A percentile compares a stretch with the other conserved stretches of the same genome.
These are phyloP conservation scores for Exophiala lecanii-corni DNA, from an alignment of 2,329 filamentous ascomycete species.

Conservation along the genomic window DNA sequence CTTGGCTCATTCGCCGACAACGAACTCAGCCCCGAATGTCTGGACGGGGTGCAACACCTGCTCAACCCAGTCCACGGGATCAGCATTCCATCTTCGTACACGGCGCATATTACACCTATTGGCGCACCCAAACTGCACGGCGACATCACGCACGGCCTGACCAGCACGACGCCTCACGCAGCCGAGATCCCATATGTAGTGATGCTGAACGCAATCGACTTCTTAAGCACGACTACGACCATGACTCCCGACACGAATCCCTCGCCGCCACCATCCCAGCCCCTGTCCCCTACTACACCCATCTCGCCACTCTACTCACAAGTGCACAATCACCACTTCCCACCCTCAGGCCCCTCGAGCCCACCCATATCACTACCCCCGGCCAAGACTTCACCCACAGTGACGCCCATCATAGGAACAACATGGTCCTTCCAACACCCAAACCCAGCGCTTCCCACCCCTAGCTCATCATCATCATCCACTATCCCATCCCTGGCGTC, in stretches of 20 bases:
- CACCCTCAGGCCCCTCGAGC: constrained; percentile 5
- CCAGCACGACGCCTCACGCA: constrained; percentile 59
- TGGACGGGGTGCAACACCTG: constrained; percentile 92
- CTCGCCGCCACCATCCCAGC: constrained; percentile 4
- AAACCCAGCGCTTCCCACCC: constrained; percentile 29
- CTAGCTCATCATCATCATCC: constrained; percentile 38
- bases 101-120: constrained; percentile 88
- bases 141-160: constrained; percentile 64
- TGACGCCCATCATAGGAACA: constrained; percentile 37
- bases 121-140: constrained; percentile 78
- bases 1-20: constrained; percentile 96
- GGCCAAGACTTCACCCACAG: constrained; percentile 12
- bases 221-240: constrained; percentile 65
- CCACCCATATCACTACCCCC: constrained; percentile 6
- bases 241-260: constrained; percentile 35
- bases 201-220: constrained; percentile 84
- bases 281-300: neutral
- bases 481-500: constrained; percentile 33
- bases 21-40: constrained; percentile 90
- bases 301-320: neutral
- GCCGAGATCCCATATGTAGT: constrained; percentile 94
- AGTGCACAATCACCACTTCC: constrained; percentile 6
- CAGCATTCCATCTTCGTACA: constrained; percentile 90
- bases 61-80: constrained; percentile 77
- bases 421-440: constrained; percentile 42